Conservation (phyloP, 1,284 basidiomycete genomes). For the Fomes fomentarius region DNA sequence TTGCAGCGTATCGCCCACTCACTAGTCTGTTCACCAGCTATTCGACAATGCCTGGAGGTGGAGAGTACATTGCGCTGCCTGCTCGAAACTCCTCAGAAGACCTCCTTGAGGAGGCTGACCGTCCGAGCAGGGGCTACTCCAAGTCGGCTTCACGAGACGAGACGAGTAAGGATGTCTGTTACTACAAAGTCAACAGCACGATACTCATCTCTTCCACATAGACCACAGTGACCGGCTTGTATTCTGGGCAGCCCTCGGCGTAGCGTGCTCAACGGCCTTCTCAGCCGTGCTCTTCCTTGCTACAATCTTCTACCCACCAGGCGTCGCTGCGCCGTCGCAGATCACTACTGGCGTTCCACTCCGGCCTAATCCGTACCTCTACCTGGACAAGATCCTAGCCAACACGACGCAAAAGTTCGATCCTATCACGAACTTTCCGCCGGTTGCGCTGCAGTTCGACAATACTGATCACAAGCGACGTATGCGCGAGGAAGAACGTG, state of each 20-base stretch:
- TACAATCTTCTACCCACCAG: neutral
- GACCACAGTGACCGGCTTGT: conserved; percentile 10
- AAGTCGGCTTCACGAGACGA: too few relatives aligned
- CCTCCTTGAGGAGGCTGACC: neutral
- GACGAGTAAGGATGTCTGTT: too few relatives aligned
- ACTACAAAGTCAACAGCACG: neutral
- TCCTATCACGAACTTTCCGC: conserved; percentile 23
- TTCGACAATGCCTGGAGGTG: neutral
- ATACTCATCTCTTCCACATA: neutral
- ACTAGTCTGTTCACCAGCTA: too few relatives aligned
- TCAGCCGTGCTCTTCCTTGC: conserved; percentile 13
- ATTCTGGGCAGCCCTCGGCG: conserved; percentile 15
- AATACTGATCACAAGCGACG: conserved; percentile 6
- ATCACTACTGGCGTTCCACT: neutral
- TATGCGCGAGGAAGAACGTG: conserved; percentile 16
- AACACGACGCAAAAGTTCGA: conserved; percentile 11
- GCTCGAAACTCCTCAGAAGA: neutral
- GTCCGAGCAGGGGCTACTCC: too few relatives aligned
- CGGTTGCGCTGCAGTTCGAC: conserved; percentile 16
- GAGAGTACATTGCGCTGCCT: conserved; percentile 1
- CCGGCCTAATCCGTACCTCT: conserved; percentile 21
- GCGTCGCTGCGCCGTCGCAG: neutral
- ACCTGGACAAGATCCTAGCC: conserved; percentile 16
- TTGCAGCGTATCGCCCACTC: too few relatives aligned
- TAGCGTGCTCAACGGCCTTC: conserved; percentile 11